A percentile compares a stretch with the other conserved stretches of the same genome.
These are phyloP conservation scores for Bombardia bombarda DNA, from an alignment of 495 filamentous ascomycete genomes.

Conservation along the genomic window DNA sequence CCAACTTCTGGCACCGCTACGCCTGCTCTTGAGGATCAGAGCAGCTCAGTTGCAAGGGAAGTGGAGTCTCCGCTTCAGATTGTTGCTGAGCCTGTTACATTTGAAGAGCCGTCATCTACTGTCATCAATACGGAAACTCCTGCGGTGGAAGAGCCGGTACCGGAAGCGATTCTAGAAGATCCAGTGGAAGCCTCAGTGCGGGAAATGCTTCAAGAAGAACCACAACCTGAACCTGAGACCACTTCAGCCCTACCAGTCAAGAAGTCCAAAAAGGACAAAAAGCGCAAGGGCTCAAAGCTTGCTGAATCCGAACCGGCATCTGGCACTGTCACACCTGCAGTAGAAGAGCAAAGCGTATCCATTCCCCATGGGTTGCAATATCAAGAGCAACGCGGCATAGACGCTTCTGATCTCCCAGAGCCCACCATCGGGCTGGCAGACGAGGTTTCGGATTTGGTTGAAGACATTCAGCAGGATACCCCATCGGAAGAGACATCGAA, in stretches of 20 bases:
- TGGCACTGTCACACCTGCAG: conserved; percentile 2
- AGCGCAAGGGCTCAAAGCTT: conserved; percentile 5
- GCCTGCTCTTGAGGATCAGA: background rate
- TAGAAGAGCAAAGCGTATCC: conserved; percentile 2
- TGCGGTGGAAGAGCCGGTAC: no score
- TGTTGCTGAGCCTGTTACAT: no score
- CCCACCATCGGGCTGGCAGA: no score
- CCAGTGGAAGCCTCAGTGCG: no score
- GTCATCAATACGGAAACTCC: no score
- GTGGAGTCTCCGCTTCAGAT: background rate
- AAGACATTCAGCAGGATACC: no score
- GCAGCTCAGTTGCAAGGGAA: background rate
- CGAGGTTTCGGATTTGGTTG: no score
- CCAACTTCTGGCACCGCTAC: background rate
- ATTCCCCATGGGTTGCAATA: background rate
- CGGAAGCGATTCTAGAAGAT: no score
- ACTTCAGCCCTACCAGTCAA: background rate
- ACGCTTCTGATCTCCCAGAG: no score
- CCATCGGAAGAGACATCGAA: conserved; percentile 11
- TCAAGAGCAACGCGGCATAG: no score
- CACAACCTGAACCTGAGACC: conserved; percentile 1
- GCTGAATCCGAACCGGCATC: conserved; percentile 11
- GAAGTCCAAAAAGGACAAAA: conserved; percentile 18
- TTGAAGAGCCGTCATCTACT: no score
- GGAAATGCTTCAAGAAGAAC: no score